Conservation (phyloP, 257 asterid genomes). For the Nicotiana benthamiana region DNA sequence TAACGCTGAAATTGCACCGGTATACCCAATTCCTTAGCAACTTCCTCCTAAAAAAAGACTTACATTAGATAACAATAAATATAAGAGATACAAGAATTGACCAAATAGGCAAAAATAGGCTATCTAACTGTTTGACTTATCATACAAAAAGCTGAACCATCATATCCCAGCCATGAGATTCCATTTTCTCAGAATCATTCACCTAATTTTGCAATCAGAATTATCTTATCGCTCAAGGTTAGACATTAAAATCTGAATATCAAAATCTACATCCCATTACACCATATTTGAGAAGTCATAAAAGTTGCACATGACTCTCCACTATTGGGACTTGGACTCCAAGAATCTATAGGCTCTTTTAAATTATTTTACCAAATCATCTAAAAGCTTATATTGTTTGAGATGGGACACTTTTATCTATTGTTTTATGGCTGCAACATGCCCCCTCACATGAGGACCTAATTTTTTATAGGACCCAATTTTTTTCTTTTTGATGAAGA, state of each 20-base stretch:
- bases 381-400: not conserved
- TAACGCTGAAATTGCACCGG: constrained; percentile 74
- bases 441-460: not conserved
- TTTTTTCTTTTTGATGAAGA: no score
- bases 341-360: not conserved
- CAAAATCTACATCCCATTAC: not conserved
- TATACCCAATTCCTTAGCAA: constrained; percentile 72
- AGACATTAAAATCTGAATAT: not conserved
- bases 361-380: not conserved
- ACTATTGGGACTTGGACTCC: not conserved
- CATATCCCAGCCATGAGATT: not conserved
- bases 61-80: not conserved
- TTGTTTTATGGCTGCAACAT: not conserved
- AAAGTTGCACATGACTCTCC: not conserved
- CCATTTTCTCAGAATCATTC: constrained; percentile 1
- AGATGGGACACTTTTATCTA: not conserved
- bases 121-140: not conserved
- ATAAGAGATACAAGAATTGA: not conserved
- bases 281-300: not conserved
- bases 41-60: constrained; percentile 55
- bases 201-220: constrained; percentile 8
- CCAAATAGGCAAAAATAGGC: not conserved
- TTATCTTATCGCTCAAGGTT: not conserved
- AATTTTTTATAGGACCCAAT: not conserved
- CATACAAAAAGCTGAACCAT: not conserved